phyloP scores from a whole-genome alignment of 2,329 filamentous ascomycete species.

The Fusarium sublunatum region DNA sequence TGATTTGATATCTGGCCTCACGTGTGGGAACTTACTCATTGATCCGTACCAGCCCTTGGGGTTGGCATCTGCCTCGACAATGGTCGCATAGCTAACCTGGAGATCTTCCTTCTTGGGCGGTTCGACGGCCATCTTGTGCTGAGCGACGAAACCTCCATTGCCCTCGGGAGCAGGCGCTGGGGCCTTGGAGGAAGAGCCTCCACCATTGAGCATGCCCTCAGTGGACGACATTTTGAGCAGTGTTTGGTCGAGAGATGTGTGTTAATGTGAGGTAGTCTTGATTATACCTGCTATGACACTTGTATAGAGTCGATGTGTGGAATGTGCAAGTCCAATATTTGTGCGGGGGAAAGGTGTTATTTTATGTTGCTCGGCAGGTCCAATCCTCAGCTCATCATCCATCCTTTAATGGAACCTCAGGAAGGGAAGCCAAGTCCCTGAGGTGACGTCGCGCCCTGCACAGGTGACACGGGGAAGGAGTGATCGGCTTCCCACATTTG shows the following conservation, averaged over 20 bases:
- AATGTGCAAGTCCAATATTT: background rate
- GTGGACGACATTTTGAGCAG: slow-evolving; percentile 35
- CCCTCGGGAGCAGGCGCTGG: slow-evolving; percentile 27
- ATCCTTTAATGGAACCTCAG: background rate
- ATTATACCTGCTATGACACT: background rate
- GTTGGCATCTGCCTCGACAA: slow-evolving; percentile 72
- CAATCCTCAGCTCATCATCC: slow-evolving; percentile 12
- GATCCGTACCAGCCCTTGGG: slow-evolving; percentile 88
- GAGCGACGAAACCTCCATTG: slow-evolving; percentile 59
- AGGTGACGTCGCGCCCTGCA: slow-evolving; percentile 31
- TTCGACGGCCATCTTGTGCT: slow-evolving; percentile 75
- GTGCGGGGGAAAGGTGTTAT: slow-evolving; percentile 31
- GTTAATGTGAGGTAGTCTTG: background rate
- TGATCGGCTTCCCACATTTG: slow-evolving; percentile 25
- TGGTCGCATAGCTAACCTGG: slow-evolving; percentile 80
- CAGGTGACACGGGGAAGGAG: slow-evolving; percentile 37
- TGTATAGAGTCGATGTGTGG: background rate
- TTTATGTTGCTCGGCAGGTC: slow-evolving; percentile 27
- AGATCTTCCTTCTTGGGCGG: slow-evolving; percentile 86
- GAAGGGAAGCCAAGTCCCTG: slow-evolving; percentile 26
- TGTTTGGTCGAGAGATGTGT: background rate
- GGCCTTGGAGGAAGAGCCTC: slow-evolving; percentile 48
- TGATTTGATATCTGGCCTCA: background rate
- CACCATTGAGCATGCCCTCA: slow-evolving; percentile 43
- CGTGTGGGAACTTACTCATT: slow-evolving; percentile 74